phyloP scores from a whole-genome alignment of 1,284 basidiomycete genomes.

The Grifola frondosa region DNA sequence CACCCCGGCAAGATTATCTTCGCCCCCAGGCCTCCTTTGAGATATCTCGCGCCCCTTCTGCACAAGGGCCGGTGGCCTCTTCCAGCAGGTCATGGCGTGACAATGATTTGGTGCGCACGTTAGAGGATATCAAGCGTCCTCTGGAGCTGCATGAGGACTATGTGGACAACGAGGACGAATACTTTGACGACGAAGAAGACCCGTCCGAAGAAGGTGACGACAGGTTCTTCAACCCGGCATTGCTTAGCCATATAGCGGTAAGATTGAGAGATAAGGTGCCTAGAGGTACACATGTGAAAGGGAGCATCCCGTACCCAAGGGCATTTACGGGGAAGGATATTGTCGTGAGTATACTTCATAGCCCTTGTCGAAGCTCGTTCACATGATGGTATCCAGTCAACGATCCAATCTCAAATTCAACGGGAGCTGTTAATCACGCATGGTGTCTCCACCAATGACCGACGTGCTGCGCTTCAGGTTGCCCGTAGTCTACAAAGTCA shows the following conservation, averaged over 20 bases:
- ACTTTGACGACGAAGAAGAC: slow-evolving; percentile 66
- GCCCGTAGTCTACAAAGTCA: slow-evolving; percentile 89
- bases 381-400: slow-evolving; percentile 49
- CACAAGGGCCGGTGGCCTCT: slow-evolving; percentile 20
- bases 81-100: slow-evolving; percentile 27
- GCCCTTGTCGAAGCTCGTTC: slow-evolving; percentile 5
- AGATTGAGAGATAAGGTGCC: slow-evolving; percentile 86
- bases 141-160: slow-evolving; percentile 44
- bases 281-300: slow-evolving; percentile 85
- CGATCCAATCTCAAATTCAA: slow-evolving; percentile 79
- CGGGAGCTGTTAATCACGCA: slow-evolving; percentile 70
- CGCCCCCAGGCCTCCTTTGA: slow-evolving; percentile 18
- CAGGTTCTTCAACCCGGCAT: slow-evolving; percentile 81
- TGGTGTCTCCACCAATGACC: slow-evolving; percentile 66
- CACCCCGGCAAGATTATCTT: slow-evolving; percentile 15
- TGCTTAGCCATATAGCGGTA: slow-evolving; percentile 87
- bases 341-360: slow-evolving; percentile 59
- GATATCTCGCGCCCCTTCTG: slow-evolving; percentile 20
- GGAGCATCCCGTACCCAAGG: slow-evolving; percentile 81
- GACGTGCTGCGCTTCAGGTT: slow-evolving; percentile 81
- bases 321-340: slow-evolving; percentile 93
- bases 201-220: slow-evolving; percentile 70
- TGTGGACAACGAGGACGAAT: slow-evolving; percentile 46
- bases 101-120: slow-evolving; percentile 31
- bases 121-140: slow-evolving; percentile 42